A percentile compares a stretch with the other conserved stretches of the same genome.
Evolutionary conservation across 352 stramenopile genomes (phyloP).

Genomic region (Phytopythium montanum): DNA sequence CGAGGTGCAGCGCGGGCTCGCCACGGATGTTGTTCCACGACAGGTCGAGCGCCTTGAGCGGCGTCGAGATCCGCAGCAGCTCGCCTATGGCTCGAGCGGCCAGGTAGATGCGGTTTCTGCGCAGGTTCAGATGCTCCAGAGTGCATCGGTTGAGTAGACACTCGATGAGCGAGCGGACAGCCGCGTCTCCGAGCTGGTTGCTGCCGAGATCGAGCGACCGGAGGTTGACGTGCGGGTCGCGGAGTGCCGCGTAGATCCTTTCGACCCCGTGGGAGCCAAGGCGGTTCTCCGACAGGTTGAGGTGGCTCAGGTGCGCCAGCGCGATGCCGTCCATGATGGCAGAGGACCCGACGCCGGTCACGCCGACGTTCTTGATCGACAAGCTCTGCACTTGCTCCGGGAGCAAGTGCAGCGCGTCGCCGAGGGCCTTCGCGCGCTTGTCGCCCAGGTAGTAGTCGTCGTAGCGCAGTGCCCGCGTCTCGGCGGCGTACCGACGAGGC

Average conservation of each 20-base stretch:
- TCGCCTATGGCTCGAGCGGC: constrained; percentile 52
- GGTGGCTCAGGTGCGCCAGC: constrained; percentile 48
- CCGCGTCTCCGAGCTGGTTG: constrained; percentile 68
- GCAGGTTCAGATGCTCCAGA: constrained; percentile 54
- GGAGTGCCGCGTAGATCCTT: constrained; percentile 51
- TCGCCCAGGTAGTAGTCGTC: constrained; percentile 81
- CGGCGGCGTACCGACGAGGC: constrained; percentile 36
- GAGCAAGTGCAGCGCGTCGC: constrained; percentile 51
- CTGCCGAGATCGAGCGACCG: constrained; percentile 66
- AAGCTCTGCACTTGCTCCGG: constrained; percentile 50
- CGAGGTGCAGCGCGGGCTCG: constrained; percentile 56
- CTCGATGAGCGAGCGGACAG: constrained; percentile 48
- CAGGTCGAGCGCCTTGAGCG: constrained; percentile 54
- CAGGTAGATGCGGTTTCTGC: constrained; percentile 64
- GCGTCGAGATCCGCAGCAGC: constrained; percentile 56
- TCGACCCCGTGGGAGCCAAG: constrained; percentile 49
- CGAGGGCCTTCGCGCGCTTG: constrained; percentile 56
- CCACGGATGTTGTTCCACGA: constrained; percentile 78
- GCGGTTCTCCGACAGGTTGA: constrained; percentile 64
- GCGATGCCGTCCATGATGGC: constrained; percentile 54
- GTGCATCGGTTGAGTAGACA: constrained; percentile 69
- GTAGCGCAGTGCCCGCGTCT: constrained; percentile 39
- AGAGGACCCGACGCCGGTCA: constrained; percentile 48
- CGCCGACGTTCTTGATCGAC: constrained; percentile 70
- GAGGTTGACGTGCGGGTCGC: constrained; percentile 52